These are phyloP conservation scores for Cyclotella distinguenda DNA, from an alignment of 108 stramenopile genomes.

Conservation along the genomic window DNA sequence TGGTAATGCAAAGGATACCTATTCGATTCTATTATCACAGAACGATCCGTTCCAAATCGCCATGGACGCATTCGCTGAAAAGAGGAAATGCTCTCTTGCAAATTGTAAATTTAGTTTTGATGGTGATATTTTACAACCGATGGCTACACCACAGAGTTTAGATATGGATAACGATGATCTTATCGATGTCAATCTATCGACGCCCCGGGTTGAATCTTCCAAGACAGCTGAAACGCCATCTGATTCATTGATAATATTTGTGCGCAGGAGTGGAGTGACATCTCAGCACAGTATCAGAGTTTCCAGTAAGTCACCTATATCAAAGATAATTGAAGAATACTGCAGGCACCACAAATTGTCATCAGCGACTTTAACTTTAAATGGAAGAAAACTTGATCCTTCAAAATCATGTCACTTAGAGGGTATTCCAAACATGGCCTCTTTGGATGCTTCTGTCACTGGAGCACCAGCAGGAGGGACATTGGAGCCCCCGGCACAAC, in stretches of 20 bases:
- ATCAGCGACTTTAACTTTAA: slow-evolving; percentile 9
- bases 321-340: slow-evolving; percentile 8
- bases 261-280: slow-evolving; percentile 7
- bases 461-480: background rate
- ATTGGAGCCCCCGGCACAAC: no score
- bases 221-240: background rate
- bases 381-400: slow-evolving; percentile 21
- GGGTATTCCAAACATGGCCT: slow-evolving; percentile 15
- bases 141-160: slow-evolving; percentile 32
- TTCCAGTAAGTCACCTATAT: slow-evolving; percentile 13
- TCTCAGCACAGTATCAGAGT: slow-evolving; percentile 15
- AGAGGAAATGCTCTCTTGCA: slow-evolving; percentile 8
- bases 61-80: slow-evolving; percentile 19
- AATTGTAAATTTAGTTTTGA: slow-evolving; percentile 49
- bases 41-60: slow-evolving; percentile 15
- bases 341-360: slow-evolving; percentile 10
- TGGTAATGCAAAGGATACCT: slow-evolving; percentile 25
- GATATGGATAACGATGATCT: slow-evolving; percentile 62
- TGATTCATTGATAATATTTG: slow-evolving; percentile 2
- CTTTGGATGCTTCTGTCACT: slow-evolving; percentile 21
- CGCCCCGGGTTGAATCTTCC: background rate
- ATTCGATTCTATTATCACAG: slow-evolving; percentile 1
- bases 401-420: slow-evolving; percentile 10
- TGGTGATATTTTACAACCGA: slow-evolving; percentile 36
- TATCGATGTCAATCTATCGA: slow-evolving; percentile 51